A percentile compares a stretch with the other conserved stretches of the same genome.
These are phyloP conservation scores for Metschnikowia sp. DNA, from an alignment of 805 yeast genomes.

Conservation along the genomic window DNA sequence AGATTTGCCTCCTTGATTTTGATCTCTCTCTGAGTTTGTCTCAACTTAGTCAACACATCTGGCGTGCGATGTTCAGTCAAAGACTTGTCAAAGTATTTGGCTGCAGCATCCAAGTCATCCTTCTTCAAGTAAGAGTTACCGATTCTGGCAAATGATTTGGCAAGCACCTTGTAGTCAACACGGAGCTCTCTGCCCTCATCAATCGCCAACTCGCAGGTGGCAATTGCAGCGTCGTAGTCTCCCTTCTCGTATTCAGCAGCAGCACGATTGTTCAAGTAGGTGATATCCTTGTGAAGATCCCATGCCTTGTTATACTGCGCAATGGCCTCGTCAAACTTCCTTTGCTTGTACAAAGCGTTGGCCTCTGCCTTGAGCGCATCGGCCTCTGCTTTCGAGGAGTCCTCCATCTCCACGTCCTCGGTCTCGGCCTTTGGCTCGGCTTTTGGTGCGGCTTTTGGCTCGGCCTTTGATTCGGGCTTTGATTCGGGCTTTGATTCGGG, in stretches of 20 bases:
- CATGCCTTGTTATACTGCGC: slow-evolving; percentile 82
- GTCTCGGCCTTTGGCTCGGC: slow-evolving; percentile 14
- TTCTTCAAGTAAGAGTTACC: slow-evolving; percentile 79
- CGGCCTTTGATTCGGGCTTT: slow-evolving; percentile 2
- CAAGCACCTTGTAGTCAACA: slow-evolving; percentile 87
- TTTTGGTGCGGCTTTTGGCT: slow-evolving; percentile 9
- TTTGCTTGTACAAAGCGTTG: slow-evolving; percentile 78
- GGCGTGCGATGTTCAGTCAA: slow-evolving; percentile 97
- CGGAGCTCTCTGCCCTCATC: slow-evolving; percentile 86
- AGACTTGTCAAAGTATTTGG: slow-evolving; percentile 79
- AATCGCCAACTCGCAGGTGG: slow-evolving; percentile 76
- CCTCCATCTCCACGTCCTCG: slow-evolving; percentile 36
- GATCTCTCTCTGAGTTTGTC: slow-evolving; percentile 81
- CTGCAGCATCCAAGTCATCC: slow-evolving; percentile 70
- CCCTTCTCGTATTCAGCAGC: slow-evolving; percentile 98
- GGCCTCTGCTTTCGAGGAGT: slow-evolving; percentile 47
- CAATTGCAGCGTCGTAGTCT: slow-evolving; percentile 80
- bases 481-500: slow-evolving; percentile 9
- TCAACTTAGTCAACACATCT: slow-evolving; percentile 81
- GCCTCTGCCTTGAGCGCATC: slow-evolving; percentile 79
- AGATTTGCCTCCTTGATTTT: slow-evolving; percentile 74
- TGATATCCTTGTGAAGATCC: slow-evolving; percentile 76
- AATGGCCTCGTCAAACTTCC: slow-evolving; percentile 91
- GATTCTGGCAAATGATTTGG: slow-evolving; percentile 89
- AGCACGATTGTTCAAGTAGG: slow-evolving; percentile 92